These are phyloP conservation scores for Curvularia verruculosa DNA, from an alignment of 2,329 filamentous ascomycete genomes.

Conservation along the genomic window DNA sequence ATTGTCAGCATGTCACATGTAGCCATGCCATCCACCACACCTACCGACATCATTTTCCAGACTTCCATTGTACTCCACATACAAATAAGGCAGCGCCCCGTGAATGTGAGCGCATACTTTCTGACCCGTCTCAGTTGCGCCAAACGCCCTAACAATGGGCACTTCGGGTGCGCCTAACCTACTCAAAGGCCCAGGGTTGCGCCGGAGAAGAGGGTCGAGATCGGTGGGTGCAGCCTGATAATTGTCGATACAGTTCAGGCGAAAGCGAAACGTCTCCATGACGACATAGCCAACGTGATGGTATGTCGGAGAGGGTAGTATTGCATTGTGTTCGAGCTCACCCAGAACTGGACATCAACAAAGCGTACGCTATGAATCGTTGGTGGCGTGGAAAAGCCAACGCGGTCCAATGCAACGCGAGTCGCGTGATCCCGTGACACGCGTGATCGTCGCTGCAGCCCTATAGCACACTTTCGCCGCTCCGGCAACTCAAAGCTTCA, in stretches of 20 bases:
- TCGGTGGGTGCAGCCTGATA: constrained; percentile 81
- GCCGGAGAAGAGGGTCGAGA: constrained; percentile 80
- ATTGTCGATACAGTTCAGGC: constrained; percentile 93
- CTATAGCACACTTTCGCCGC: constrained; percentile 30
- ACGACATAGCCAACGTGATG: constrained; percentile 21
- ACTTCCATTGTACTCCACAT: constrained; percentile 79
- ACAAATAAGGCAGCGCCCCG: constrained; percentile 95
- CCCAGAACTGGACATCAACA: constrained; percentile 10
- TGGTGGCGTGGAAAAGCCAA: constrained; percentile 7
- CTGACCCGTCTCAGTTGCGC: constrained; percentile 90
- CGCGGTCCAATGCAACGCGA: constrained; percentile 19
- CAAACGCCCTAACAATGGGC: constrained; percentile 88
- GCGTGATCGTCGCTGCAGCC: constrained; percentile 33
- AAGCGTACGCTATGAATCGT: not conserved
- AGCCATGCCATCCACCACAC: constrained; percentile 25
- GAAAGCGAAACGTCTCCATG: constrained; percentile 84
- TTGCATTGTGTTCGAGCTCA: constrained; percentile 22
- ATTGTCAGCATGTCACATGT: constrained; percentile 23
- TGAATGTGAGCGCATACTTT: constrained; percentile 96
- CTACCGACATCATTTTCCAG: constrained; percentile 71
- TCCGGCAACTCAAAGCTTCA: constrained; percentile 18
- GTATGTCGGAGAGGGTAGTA: not conserved
- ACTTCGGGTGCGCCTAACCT: constrained; percentile 71
- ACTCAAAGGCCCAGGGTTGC: constrained; percentile 63
- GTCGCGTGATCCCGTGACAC: constrained; percentile 34